These are phyloP conservation scores for Hyaloperonospora arabidopsidis DNA, from an alignment of 352 stramenopile species.

Conservation along the genomic window DNA sequence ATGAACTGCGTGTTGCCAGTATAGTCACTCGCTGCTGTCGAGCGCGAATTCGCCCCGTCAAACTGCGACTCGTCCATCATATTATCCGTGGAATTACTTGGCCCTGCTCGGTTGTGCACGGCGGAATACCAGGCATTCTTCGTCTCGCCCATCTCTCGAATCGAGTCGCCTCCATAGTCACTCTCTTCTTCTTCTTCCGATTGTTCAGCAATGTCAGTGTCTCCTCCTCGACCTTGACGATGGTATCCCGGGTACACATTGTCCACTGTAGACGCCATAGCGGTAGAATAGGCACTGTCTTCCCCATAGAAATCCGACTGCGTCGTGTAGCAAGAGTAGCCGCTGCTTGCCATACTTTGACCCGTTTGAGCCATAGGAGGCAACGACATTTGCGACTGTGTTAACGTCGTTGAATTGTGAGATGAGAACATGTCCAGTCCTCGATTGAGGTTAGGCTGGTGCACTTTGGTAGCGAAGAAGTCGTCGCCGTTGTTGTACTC, in stretches of 20 bases:
- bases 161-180: conserved; percentile 36
- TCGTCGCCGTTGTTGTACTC: conserved; percentile 19
- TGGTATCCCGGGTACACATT: conserved; percentile 19
- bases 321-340: conserved; percentile 24
- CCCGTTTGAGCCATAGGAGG: conserved; percentile 25
- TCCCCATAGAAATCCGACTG: conserved; percentile 23
- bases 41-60: conserved; percentile 13
- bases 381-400: conserved; percentile 32
- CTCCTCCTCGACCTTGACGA: conserved; percentile 22
- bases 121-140: conserved; percentile 26
- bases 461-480: conserved; percentile 8
- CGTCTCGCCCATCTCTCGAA: conserved; percentile 32
- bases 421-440: conserved; percentile 56
- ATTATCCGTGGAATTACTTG: conserved; percentile 10
- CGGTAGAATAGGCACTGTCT: conserved; percentile 18
- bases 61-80: conserved; percentile 18
- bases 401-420: conserved; percentile 45
- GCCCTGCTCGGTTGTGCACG: conserved; percentile 15
- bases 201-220: conserved; percentile 27
- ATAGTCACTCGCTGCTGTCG: conserved; percentile 20
- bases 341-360: conserved; percentile 18
- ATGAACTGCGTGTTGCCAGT: conserved; percentile 16
- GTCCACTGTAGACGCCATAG: conserved; percentile 6
- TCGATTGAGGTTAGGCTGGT: conserved; percentile 28
- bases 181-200: conserved; percentile 37